Conservation (phyloP, 2,329 filamentous ascomycete genomes). For the Mycocentrospora acerina region DNA sequence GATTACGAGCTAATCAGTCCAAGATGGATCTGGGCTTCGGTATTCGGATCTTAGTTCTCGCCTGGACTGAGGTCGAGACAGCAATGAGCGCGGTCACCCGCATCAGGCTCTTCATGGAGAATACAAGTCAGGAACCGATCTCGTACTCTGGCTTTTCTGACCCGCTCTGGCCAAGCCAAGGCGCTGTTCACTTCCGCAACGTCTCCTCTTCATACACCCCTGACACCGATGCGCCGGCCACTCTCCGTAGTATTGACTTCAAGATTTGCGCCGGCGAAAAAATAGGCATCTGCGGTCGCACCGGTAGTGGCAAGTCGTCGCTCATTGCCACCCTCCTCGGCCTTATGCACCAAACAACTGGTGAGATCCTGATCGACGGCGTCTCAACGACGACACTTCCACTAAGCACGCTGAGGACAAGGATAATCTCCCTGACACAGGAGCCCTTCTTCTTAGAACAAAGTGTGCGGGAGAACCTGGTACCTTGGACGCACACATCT, state of each 20-base stretch:
- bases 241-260: conserved; percentile 70
- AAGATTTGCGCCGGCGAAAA: conserved; percentile 66
- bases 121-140: too few relatives aligned
- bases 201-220: conserved; percentile 72
- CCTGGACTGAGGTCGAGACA: conserved; percentile 60
- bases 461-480: too few relatives aligned
- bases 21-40: too few relatives aligned
- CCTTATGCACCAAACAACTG: conserved; percentile 45
- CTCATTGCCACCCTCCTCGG: conserved; percentile 49
- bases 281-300: conserved; percentile 55
- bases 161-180: conserved; percentile 74
- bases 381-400: conserved; percentile 48
- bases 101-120: too few relatives aligned
- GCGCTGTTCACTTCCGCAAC: conserved; percentile 69
- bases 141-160: too few relatives aligned
- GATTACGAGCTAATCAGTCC: too few relatives aligned
- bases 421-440: too few relatives aligned
- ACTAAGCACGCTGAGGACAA: conserved; percentile 39
- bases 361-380: conserved; percentile 49
- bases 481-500: too few relatives aligned
- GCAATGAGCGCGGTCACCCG: conserved; percentile 57
- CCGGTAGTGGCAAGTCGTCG: conserved; percentile 53
- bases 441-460: too few relatives aligned
- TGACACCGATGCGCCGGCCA: conserved; percentile 62
- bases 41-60: too few relatives aligned